phyloP scores from a whole-genome alignment of 2,329 filamentous ascomycete genomes.

The Fusarium annulatum region DNA sequence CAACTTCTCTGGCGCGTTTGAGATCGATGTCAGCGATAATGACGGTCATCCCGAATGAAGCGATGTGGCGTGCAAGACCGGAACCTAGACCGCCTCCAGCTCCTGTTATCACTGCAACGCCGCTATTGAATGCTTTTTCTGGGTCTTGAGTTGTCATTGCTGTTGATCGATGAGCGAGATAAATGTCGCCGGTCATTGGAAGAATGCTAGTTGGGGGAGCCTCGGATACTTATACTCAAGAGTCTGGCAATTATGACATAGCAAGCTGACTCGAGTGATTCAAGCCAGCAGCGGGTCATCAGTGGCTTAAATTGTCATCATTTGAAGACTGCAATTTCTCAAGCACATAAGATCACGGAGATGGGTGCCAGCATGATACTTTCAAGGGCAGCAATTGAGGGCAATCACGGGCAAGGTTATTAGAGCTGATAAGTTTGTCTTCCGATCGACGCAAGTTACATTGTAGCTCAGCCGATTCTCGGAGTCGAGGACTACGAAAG shows the following conservation, averaged over 20 bases:
- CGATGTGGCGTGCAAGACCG: background rate
- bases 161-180: accelerated
- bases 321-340: accelerated
- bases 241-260: background rate
- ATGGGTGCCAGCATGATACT: background rate
- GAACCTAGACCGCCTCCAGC: background rate
- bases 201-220: accelerated
- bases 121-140: background rate
- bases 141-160: background rate
- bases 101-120: background rate
- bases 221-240: background rate
- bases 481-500: too few species aligned
- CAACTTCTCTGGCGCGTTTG: background rate
- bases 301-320: accelerated
- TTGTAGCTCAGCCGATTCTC: accelerated
- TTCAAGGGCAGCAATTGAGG: accelerated
- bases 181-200: accelerated
- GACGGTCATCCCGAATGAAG: background rate
- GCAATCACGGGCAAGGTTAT: background rate
- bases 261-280: background rate
- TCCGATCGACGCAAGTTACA: background rate
- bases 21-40: background rate
- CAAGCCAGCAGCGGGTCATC: accelerated
- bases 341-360: background rate
- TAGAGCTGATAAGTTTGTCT: background rate